Percentiles rank a stretch among this genome's conserved stretches.
These are phyloP conservation scores for Pholiota molesta DNA, from an alignment of 768 basidiomycete genomes.

Conservation along the genomic window DNA sequence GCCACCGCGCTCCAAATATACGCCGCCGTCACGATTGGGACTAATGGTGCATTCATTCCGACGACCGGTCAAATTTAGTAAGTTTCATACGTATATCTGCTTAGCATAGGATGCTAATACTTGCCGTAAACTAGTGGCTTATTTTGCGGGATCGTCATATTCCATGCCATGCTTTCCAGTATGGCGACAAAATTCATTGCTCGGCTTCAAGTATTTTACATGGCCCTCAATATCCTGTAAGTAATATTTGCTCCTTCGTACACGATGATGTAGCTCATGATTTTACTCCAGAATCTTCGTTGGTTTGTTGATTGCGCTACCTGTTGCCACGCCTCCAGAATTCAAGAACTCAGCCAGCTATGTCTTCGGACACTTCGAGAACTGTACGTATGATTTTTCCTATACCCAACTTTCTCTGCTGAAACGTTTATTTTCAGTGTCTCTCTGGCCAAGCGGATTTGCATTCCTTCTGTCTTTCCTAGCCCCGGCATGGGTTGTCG, in stretches of 20 bases:
- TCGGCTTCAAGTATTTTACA: slow-evolving; percentile 66
- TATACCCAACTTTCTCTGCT: neutral
- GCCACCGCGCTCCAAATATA: slow-evolving; percentile 59
- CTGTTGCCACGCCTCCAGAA: slow-evolving; percentile 57
- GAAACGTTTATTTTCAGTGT: slow-evolving; percentile 33
- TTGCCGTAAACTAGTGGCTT: slow-evolving; percentile 47
- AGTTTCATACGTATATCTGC: slow-evolving; percentile 18
- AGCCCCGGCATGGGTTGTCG: slow-evolving; percentile 39
- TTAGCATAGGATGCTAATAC: neutral
- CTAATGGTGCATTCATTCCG: slow-evolving; percentile 38
- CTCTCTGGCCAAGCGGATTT: slow-evolving; percentile 54
- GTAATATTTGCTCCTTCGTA: neutral
- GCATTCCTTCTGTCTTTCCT: slow-evolving; percentile 46
- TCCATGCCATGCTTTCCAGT: slow-evolving; percentile 65
- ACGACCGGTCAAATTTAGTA: slow-evolving; percentile 45
- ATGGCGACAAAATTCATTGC: slow-evolving; percentile 67
- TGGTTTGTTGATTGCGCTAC: slow-evolving; percentile 61
- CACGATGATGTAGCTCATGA: neutral
- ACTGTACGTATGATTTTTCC: slow-evolving; percentile 4
- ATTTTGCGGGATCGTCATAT: slow-evolving; percentile 56
- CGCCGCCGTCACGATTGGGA: slow-evolving; percentile 61
- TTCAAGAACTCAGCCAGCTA: slow-evolving; percentile 57
- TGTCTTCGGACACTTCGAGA: slow-evolving; percentile 57
- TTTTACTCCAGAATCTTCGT: slow-evolving; percentile 5
- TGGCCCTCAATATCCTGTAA: slow-evolving; percentile 64